phyloP scores from a whole-genome alignment of 768 basidiomycete genomes.

The Pleurotus djamor region DNA sequence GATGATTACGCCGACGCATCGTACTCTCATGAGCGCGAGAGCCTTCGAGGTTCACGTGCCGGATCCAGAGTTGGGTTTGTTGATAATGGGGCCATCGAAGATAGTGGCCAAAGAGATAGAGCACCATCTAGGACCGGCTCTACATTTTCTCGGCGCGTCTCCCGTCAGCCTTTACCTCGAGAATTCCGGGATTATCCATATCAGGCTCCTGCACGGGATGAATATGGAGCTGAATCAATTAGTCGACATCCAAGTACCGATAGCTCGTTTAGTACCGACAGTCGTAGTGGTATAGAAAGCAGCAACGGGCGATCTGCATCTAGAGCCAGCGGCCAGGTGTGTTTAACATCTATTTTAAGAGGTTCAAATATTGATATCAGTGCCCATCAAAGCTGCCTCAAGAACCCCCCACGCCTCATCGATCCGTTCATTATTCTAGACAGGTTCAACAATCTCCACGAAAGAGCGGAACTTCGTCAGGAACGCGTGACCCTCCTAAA shows the following conservation, averaged over 20 bases:
- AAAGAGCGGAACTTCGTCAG: slow-evolving; percentile 24
- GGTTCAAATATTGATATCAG: neutral
- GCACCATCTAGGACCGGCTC: slow-evolving; percentile 1
- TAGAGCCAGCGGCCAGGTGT: slow-evolving; percentile 2
- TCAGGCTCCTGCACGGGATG: slow-evolving; percentile 14
- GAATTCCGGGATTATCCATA: slow-evolving; percentile 35
- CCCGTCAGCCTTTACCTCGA: slow-evolving; percentile 38
- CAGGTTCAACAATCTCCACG: slow-evolving; percentile 11
- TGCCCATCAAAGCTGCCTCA: slow-evolving; percentile 6
- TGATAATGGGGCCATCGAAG: neutral
- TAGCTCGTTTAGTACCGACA: neutral
- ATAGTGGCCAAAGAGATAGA: neutral
- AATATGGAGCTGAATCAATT: neutral
- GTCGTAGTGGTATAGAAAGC: neutral
- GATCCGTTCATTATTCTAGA: neutral
- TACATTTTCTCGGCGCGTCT: slow-evolving; percentile 15
- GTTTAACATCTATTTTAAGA: neutral
- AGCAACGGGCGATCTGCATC: neutral
- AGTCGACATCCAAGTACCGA: neutral
- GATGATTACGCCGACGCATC: neutral
- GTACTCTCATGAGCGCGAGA: neutral
- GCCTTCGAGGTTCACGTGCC: neutral
- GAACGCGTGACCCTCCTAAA: slow-evolving; percentile 46
- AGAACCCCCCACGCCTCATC: slow-evolving; percentile 5
- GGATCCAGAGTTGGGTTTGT: slow-evolving; percentile 1